Conservation (phyloP, 352 stramenopile genomes). For the Globisporangium middletonii region DNA sequence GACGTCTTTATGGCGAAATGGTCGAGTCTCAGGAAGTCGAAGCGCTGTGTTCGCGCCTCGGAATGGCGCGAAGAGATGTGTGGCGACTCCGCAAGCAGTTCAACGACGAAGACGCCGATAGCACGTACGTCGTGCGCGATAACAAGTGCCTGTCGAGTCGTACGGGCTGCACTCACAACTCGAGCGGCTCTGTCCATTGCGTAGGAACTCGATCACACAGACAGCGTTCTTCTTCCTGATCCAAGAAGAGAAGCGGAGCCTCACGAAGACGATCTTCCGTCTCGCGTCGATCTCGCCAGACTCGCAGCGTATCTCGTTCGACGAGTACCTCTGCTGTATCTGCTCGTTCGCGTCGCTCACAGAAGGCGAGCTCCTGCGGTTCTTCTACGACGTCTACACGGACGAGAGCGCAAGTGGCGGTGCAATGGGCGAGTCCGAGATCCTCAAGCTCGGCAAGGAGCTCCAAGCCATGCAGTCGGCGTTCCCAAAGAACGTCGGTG, state of each 20-base stretch:
- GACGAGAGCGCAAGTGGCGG: conserved; percentile 12
- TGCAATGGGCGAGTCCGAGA: conserved; percentile 27
- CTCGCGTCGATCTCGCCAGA: conserved; percentile 19
- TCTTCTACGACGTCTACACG: conserved; percentile 51
- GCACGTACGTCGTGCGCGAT: conserved; percentile 18
- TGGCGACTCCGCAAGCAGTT: conserved; percentile 28
- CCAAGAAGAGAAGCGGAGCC: conserved; percentile 30
- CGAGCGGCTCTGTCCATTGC: not conserved
- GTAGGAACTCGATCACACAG: conserved; percentile 32
- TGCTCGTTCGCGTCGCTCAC: conserved; percentile 44
- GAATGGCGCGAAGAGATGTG: conserved; percentile 27
- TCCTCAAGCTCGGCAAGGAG: conserved; percentile 30
- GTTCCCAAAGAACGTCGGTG: conserved; percentile 37
- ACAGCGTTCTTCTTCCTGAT: conserved; percentile 56
- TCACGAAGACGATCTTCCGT: conserved; percentile 39
- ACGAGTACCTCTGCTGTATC: conserved; percentile 43
- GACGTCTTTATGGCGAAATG: conserved; percentile 12
- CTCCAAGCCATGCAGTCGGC: conserved; percentile 35
- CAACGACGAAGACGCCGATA: conserved; percentile 28
- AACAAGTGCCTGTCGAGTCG: not conserved
- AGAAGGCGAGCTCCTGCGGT: conserved; percentile 42
- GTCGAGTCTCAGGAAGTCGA: conserved; percentile 25
- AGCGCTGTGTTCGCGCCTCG: conserved; percentile 25
- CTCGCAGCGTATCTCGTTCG: conserved; percentile 36
- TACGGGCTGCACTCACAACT: not conserved